Evolutionary conservation across 164 flowering plant genomes (phyloP), one percentile per base, ranked within the genome.

Genomic region (Berberis vulgaris): DNA sequence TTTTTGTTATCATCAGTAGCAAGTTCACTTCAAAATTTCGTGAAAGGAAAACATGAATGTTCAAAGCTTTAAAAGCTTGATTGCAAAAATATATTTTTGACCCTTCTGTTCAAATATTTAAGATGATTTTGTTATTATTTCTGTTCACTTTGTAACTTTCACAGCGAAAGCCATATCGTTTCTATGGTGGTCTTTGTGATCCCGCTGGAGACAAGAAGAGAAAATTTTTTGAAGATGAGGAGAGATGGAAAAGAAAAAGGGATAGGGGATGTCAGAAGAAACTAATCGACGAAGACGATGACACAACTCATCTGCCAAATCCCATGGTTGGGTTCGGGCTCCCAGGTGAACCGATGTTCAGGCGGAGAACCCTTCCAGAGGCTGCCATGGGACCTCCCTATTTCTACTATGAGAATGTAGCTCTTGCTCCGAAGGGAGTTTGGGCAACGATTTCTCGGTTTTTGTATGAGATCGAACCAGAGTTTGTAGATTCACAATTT

Each of bases 331-430:
- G 93, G 5, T 86, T 74, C 74, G 96, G 96, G 2, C 74, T 85
- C 5, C 96, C 93, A 2, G 56, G 62, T 42, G 82, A 81, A 4
- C 54, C 76, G 13, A 43, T 40, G 49, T 49, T 68, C 8, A 1
- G 59, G 59, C 71, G 67, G 0, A 74, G 96, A 65, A 77, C 54
- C 6, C 67, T 95, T 47, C 92, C 97, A 13, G 87, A 83, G 63
- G 80, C 70, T 45, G 91, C 94, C 3, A 53, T 64, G 11, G 96
- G 94, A 1, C 99, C 96, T 3, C 99, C 97, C 0, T 95, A 67
- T 61, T 95, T 95, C 45, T 95, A 87, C 52, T 95, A 84, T 63
- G 99, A 95, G 71, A 95, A 95, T 69, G 97, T 95, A 6, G 97
- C 97, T 2, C 78, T 87, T 49, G 83, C 97, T 53, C 97, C 97